Conservation (phyloP, 1,139 yeast species). For the Diutina neorugosa region DNA sequence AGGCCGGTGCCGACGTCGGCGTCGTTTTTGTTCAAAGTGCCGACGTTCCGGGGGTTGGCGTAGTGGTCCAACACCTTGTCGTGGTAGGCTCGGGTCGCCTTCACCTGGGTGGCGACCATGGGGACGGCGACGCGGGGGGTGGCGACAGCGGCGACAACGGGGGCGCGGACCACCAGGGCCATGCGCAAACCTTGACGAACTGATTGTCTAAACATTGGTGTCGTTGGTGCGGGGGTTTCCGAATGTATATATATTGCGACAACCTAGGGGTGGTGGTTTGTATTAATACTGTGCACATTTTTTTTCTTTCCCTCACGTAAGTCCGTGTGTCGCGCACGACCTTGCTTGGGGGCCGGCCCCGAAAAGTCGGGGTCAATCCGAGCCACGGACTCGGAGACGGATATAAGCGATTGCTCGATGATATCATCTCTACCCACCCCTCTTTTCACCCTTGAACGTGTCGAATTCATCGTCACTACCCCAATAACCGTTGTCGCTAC, state of each 20-base stretch:
- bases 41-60: slow-evolving; percentile 93
- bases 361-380: not conserved
- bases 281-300: not conserved
- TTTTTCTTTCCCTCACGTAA: not conserved
- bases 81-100: slow-evolving; percentile 36
- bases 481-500: no score
- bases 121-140: not conserved
- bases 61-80: slow-evolving; percentile 83
- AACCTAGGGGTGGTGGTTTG: not conserved
- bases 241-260: not conserved
- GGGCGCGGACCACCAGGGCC: not conserved
- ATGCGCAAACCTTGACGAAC: not conserved
- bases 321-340: not conserved
- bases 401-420: no score
- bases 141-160: not conserved
- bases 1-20: slow-evolving; percentile 90
- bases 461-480: no score
- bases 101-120: slow-evolving; percentile 1
- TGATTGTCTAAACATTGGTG: slow-evolving; percentile 1
- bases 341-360: not conserved
- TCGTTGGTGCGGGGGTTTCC: not conserved
- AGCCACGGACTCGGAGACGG: not conserved
- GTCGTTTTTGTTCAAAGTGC: slow-evolving; percentile 71
- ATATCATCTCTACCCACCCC: not conserved
- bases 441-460: not conserved